These are phyloP conservation scores for Trichophyton schoenleinii DNA, from an alignment of 2,329 filamentous ascomycete species.

Conservation along the genomic window DNA sequence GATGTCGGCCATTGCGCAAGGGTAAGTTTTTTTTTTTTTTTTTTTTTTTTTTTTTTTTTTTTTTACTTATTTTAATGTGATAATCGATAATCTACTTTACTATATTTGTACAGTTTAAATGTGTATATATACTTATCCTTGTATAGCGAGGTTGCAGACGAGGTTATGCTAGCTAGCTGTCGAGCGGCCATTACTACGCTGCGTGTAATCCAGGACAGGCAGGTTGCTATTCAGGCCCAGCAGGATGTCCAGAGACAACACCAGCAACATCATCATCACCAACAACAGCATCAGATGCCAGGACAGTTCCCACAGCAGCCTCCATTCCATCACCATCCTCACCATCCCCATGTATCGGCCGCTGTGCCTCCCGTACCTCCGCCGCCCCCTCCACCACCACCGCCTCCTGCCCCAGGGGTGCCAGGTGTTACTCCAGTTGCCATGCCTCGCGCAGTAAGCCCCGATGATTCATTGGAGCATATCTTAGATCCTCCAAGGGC, in stretches of 20 bases:
- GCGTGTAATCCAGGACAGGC: slow-evolving; percentile 8
- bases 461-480: slow-evolving; percentile 1
- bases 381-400: background rate
- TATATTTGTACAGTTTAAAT: too few relatives aligned
- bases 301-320: background rate
- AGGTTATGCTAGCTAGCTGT: slow-evolving; percentile 16
- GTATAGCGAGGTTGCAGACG: slow-evolving; percentile 10
- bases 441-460: background rate
- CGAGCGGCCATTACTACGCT: slow-evolving; percentile 7
- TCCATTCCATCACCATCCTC: background rate
- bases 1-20: slow-evolving; percentile 33
- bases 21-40: slow-evolving; percentile 25
- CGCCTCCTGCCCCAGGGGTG: background rate
- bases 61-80: too few relatives aligned
- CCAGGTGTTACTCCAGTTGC: background rate
- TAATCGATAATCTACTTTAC: too few relatives aligned
- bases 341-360: background rate
- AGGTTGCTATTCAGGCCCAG: background rate
- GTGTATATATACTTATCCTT: background rate
- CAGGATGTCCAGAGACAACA: background rate
- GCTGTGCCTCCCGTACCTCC: background rate
- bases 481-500: slow-evolving; percentile 3
- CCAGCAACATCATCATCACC: slow-evolving; percentile 2
- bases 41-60: background rate
- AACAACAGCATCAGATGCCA: slow-evolving; percentile 7